A percentile compares a stretch with the other conserved stretches of the same genome.
Conservation (phyloP, 352 stramenopile genomes). For the Pythium scleroteichum region DNA sequence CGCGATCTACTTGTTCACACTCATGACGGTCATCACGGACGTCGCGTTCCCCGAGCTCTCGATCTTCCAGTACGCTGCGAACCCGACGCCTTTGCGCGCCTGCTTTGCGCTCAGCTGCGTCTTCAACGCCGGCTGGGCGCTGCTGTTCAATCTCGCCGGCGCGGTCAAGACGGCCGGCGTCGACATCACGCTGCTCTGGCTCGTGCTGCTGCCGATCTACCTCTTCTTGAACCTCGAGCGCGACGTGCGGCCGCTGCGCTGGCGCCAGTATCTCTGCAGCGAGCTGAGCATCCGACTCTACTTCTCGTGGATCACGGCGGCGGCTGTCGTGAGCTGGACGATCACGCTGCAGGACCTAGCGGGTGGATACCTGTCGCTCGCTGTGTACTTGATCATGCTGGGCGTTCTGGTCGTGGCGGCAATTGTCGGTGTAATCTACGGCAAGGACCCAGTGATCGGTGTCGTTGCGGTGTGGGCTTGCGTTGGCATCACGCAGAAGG, state of each 20-base stretch:
- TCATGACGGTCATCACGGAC: slow-evolving; percentile 60
- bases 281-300: slow-evolving; percentile 66
- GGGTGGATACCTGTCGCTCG: slow-evolving; percentile 40
- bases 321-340: slow-evolving; percentile 53
- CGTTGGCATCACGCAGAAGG: slow-evolving; percentile 48
- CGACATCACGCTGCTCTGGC: slow-evolving; percentile 57
- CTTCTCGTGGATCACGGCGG: slow-evolving; percentile 63
- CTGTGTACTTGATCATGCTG: slow-evolving; percentile 48
- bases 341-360: slow-evolving; percentile 45
- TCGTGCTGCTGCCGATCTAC: slow-evolving; percentile 65
- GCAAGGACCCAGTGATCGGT: slow-evolving; percentile 53
- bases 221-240: slow-evolving; percentile 58
- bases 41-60: slow-evolving; percentile 46
- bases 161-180: slow-evolving; percentile 42
- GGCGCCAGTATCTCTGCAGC: slow-evolving; percentile 58
- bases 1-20: slow-evolving; percentile 54
- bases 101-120: slow-evolving; percentile 59
- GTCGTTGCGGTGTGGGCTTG: slow-evolving; percentile 55
- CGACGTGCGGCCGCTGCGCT: slow-evolving; percentile 43
- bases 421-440: slow-evolving; percentile 47
- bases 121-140: slow-evolving; percentile 50
- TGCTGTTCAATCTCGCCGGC: slow-evolving; percentile 42
- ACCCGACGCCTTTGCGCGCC: slow-evolving; percentile 46
- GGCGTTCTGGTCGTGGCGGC: slow-evolving; percentile 43
- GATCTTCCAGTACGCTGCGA: slow-evolving; percentile 48